Evolutionary conservation across 768 basidiomycete genomes (phyloP), one percentile per base, ranked within the genome.

Genomic region (Leucocoprinus leucothites): DNA sequence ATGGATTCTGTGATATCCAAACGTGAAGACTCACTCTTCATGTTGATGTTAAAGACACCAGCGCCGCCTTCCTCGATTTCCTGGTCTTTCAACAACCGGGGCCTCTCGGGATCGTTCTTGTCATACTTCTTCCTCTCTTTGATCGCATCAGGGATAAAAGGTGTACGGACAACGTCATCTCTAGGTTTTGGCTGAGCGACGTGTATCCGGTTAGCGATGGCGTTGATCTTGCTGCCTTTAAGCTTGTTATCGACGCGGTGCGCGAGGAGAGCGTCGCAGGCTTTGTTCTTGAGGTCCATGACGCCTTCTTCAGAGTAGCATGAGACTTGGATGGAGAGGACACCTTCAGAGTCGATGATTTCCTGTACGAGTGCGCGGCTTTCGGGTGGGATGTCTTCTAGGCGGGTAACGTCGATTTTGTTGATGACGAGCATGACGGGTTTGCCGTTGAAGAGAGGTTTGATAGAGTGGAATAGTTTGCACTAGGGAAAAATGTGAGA

Each of bases 391-490:
- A 98, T 81, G 64, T 98, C 94, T 40, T 91, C 88, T 24, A 95
- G 82, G 46, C 94, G 87, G 63, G 77, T 89, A 56, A 98, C 86
- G 67, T 99, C 97, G 63, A 94, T 87, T 81, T 99, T 99, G 84
- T 99, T 99, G 71, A 98, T 86, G 63, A 98, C 95, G 34, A 99
- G 86, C 56, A 99, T 64, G 44, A 88, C 91, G 40, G 95, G 96
- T 72, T 98, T 98, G 69, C 88, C 89, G 50, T 80, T 77, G 73
- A 99, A 99, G 46, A 99, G 83, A 36, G 97, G 97, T 73, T 98
- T 98, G 76, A 99, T 98, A 48, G 97, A 98, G 70, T 98, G 91
- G 85, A 95, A 98, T 60, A 98, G 86, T 78, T 97, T 91, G 80
- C 94, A 97, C 91, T 98, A 64, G 8, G 31, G 5, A 44, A 8